Evolutionary conservation across 345 rosid genomes (phyloP).

Genomic region (Firmiana major): DNA sequence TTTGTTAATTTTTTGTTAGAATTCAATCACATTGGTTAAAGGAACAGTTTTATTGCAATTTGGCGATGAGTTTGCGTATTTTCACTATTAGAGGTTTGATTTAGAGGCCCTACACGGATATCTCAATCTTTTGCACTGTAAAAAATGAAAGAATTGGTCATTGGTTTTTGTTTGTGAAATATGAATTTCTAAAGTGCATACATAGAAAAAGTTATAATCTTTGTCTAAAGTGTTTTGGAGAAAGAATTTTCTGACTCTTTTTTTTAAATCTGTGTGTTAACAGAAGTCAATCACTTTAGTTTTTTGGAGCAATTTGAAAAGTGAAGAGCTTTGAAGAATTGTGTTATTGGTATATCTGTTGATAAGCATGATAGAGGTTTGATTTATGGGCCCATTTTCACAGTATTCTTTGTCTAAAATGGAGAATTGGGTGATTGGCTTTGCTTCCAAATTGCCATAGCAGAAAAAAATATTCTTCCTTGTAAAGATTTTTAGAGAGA

Average conservation of each 20-base stretch:
- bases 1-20: background rate
- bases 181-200: background rate
- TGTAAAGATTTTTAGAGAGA: slow-evolving; percentile 1
- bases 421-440: slow-evolving; percentile 3
- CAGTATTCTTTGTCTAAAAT: background rate
- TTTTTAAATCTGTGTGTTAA: background rate
- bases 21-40: background rate
- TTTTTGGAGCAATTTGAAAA: background rate
- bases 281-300: slow-evolving; percentile 3
- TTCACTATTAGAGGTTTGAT: background rate
- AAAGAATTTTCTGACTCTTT: background rate
- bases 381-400: background rate
- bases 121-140: background rate
- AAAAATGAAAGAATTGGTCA: background rate
- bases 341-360: background rate
- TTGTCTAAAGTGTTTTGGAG: background rate
- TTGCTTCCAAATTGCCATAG: slow-evolving; percentile 11
- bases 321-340: slow-evolving; percentile 12
- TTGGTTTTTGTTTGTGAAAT: background rate
- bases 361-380: background rate
- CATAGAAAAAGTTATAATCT: background rate
- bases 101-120: background rate
- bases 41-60: background rate
- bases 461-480: background rate
- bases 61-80: background rate